A percentile compares a stretch with the other conserved stretches of the same genome.
Conservation (phyloP, 1,284 basidiomycete genomes). For the Exobasidium rhododendri region DNA sequence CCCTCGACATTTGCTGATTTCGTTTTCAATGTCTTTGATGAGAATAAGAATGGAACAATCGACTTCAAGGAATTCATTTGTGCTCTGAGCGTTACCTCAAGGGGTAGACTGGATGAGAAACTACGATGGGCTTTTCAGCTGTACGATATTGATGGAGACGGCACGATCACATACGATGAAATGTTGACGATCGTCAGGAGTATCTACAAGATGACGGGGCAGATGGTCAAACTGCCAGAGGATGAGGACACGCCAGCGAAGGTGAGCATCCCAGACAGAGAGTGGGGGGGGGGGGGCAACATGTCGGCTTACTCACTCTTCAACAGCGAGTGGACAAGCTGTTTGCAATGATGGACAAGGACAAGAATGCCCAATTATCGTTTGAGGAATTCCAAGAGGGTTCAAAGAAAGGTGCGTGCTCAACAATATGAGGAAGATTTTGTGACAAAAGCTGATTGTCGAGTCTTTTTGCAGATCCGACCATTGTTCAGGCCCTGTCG, state of each 20-base stretch:
- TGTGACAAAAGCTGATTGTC: not conserved
- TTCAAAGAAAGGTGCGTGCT: constrained; percentile 37
- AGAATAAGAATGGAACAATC: constrained; percentile 53
- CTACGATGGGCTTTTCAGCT: constrained; percentile 99
- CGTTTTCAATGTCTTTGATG: constrained; percentile 74
- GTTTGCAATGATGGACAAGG: constrained; percentile 52
- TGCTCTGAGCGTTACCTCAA: constrained; percentile 87
- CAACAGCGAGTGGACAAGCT: constrained; percentile 51
- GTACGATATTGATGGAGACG: constrained; percentile 84
- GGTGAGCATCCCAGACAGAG: constrained; percentile 55
- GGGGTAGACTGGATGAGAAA: constrained; percentile 94
- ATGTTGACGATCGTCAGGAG: constrained; percentile 64
- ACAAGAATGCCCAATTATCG: constrained; percentile 52
- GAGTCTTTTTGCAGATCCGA: constrained; percentile 29
- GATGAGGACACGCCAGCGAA: constrained; percentile 95
- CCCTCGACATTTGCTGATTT: constrained; percentile 95
- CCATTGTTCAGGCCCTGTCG: constrained; percentile 49
- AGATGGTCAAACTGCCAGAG: constrained; percentile 95
- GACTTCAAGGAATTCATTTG: constrained; percentile 82
- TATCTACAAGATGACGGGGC: constrained; percentile 62
- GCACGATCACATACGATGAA: constrained; percentile 67
- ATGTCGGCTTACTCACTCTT: not conserved
- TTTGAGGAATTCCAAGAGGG: constrained; percentile 55
- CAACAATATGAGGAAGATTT: no score
- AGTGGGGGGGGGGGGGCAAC: not conserved